Conservation (phyloP, 2,329 filamentous ascomycete genomes). For the Lachnellula cervina region DNA sequence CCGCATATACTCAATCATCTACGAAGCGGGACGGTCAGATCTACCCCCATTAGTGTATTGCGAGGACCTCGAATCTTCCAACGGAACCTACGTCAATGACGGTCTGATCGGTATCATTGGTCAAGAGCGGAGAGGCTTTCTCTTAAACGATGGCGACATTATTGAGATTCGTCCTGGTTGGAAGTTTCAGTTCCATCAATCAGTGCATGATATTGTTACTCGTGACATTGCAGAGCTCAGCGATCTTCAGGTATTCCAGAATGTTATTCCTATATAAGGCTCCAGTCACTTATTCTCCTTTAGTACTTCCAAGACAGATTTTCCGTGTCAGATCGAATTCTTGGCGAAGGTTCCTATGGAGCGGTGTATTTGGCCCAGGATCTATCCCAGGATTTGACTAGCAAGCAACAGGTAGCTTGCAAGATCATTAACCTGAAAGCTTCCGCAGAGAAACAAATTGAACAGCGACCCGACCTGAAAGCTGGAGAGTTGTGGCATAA, state of each 20-base stretch:
- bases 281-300: conserved; percentile 14
- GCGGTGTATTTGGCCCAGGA: conserved; percentile 44
- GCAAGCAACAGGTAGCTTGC: conserved; percentile 60
- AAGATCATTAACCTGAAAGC: conserved; percentile 54
- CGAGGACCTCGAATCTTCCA: conserved; percentile 49
- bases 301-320: conserved; percentile 46
- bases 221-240: conserved; percentile 28
- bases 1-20: conserved; percentile 50
- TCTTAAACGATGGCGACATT: conserved; percentile 47
- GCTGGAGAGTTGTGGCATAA: background rate
- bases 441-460: background rate
- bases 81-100: conserved; percentile 50
- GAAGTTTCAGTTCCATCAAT: conserved; percentile 34
- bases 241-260: conserved; percentile 33
- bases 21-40: conserved; percentile 36
- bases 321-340: conserved; percentile 42
- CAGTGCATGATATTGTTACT: conserved; percentile 4
- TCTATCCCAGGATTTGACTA: conserved; percentile 41
- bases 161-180: conserved; percentile 39
- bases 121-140: conserved; percentile 34
- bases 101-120: conserved; percentile 40
- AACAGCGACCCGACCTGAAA: background rate
- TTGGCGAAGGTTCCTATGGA: conserved; percentile 51
- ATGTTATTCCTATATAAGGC: background rate
- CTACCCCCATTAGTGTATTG: conserved; percentile 45